phyloP scores from a whole-genome alignment of 2,329 filamentous ascomycete genomes.

The Kalaharituber pfeilii region DNA sequence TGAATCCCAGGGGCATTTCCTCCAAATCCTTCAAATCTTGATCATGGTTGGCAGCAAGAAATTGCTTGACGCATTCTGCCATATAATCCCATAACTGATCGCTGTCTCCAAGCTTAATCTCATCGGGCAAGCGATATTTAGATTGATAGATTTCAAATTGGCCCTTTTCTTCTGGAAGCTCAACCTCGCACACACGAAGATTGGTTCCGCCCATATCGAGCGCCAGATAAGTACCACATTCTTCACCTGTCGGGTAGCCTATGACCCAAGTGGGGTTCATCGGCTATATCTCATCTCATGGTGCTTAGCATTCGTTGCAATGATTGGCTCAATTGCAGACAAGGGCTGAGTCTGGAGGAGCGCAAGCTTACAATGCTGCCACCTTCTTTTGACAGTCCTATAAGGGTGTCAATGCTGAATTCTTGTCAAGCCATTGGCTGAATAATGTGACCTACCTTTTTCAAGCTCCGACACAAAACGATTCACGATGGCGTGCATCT shows the following conservation, averaged over 20 bases:
- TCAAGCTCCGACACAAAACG: constrained; percentile 79
- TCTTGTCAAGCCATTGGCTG: not conserved
- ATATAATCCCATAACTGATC: constrained; percentile 92
- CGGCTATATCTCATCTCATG: constrained; percentile 38
- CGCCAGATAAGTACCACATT: constrained; percentile 73
- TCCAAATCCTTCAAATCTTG: constrained; percentile 42
- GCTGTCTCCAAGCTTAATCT: constrained; percentile 67
- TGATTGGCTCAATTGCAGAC: too few relatives aligned
- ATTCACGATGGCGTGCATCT: constrained; percentile 75
- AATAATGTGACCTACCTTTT: constrained; percentile 48
- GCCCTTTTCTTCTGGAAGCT: constrained; percentile 67
- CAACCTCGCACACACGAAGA: constrained; percentile 83
- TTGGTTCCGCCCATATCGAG: constrained; percentile 96
- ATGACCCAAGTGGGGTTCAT: constrained; percentile 99
- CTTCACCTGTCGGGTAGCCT: constrained; percentile 68
- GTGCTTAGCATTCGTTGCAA: not conserved
- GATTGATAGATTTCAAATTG: constrained; percentile 91
- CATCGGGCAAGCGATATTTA: constrained; percentile 87
- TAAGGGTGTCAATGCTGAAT: constrained; percentile 11
- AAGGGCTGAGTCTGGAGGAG: not conserved
- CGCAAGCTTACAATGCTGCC: constrained; percentile 64
- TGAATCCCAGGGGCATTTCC: constrained; percentile 71
- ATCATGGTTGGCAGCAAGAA: constrained; percentile 70
- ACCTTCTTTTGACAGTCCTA: constrained; percentile 68
- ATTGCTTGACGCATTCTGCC: constrained; percentile 78